phyloP scores from a whole-genome alignment of 192 early-diverging fungal genomes.

The Gonapodya prolifera region DNA sequence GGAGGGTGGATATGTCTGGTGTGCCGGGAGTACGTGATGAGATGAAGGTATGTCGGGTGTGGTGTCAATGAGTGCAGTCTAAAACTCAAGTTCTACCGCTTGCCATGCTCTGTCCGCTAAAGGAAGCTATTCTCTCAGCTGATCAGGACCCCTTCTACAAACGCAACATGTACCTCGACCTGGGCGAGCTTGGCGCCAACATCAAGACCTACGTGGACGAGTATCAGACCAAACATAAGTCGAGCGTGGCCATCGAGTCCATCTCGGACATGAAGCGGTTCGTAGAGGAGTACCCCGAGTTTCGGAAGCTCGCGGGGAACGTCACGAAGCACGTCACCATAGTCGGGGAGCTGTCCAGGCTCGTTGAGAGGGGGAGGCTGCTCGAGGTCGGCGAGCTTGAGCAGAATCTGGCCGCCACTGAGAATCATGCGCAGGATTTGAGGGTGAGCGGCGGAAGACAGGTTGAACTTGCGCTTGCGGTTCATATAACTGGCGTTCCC shows the following conservation, averaged over 20 bases:
- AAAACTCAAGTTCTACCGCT: background rate
- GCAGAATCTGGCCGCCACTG: conserved; percentile 81
- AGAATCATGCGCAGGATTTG: conserved; percentile 73
- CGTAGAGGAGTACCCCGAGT: conserved; percentile 98
- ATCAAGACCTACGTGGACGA: conserved; percentile 92
- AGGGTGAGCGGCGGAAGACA: conserved; percentile 36
- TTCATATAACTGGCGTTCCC: background rate
- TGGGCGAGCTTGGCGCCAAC: conserved; percentile 86
- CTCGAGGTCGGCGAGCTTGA: conserved; percentile 86
- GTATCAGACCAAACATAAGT: conserved; percentile 85
- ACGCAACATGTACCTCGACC: conserved; percentile 78
- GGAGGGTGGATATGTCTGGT: conserved; percentile 78
- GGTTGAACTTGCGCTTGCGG: background rate
- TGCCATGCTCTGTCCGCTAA: background rate
- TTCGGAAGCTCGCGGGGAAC: conserved; percentile 89
- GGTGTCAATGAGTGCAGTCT: background rate
- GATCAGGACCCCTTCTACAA: conserved; percentile 91
- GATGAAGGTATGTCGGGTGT: conserved; percentile 39
- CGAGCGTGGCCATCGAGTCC: conserved; percentile 81
- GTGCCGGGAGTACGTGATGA: conserved; percentile 71
- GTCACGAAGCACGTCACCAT: conserved; percentile 96
- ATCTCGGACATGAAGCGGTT: conserved; percentile 98
- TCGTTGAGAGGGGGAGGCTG: conserved; percentile 58
- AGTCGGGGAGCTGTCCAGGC: conserved; percentile 85
- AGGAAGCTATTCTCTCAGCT: conserved; percentile 81